Evolutionary conservation across 768 basidiomycete species (phyloP).

Genomic region (Fistulinella prunicolor): DNA sequence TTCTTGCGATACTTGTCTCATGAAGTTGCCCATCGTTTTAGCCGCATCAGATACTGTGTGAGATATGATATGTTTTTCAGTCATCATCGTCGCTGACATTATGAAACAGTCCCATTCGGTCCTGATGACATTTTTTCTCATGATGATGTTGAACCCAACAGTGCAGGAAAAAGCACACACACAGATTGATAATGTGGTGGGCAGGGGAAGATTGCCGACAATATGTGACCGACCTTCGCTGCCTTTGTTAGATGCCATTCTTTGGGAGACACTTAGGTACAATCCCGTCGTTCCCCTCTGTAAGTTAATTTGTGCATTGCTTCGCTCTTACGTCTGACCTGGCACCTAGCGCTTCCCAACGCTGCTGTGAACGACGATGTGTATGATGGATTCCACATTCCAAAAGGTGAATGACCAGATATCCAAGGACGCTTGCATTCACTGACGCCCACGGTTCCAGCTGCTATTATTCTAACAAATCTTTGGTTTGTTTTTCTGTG

Average conservation of each 20-base stretch:
- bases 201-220: slow-evolving; percentile 10
- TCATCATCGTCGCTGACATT: neutral
- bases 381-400: neutral
- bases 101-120: neutral
- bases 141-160: slow-evolving; percentile 7
- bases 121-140: slow-evolving; percentile 1
- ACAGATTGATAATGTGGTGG: slow-evolving; percentile 13
- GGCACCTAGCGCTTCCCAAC: neutral
- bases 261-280: slow-evolving; percentile 25
- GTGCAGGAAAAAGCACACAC: slow-evolving; percentile 4
- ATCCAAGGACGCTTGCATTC: neutral
- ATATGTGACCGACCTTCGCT: slow-evolving; percentile 17
- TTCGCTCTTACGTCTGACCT: neutral
- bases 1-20: too few species aligned
- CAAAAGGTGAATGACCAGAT: neutral
- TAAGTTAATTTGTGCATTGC: neutral
- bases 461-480: neutral
- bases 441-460: neutral
- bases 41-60: slow-evolving; percentile 5
- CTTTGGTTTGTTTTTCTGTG: neutral
- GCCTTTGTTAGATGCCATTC: slow-evolving; percentile 36
- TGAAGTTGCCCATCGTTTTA: too few species aligned
- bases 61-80: neutral
- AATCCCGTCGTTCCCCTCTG: neutral
- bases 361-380: neutral